phyloP scores from a whole-genome alignment of 2,329 filamentous ascomycete species.

The Cadophora sp. region DNA sequence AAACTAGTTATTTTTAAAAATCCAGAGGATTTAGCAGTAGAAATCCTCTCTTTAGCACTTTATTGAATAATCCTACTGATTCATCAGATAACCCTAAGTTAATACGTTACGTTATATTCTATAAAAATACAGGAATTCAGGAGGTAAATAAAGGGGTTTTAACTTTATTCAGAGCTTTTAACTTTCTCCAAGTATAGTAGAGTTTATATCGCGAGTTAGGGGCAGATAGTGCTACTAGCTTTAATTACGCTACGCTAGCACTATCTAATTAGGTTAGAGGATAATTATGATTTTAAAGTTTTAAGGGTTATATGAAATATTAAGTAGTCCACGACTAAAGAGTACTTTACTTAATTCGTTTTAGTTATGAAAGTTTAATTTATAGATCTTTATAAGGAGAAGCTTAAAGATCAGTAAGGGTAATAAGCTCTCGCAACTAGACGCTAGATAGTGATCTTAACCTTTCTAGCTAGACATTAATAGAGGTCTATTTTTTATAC shows the following conservation, averaged over 20 bases:
- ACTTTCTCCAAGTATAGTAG: background rate
- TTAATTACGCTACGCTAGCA: conserved; percentile 1
- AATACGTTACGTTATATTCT: background rate
- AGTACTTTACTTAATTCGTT: background rate
- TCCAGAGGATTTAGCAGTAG: background rate
- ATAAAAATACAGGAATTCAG: background rate
- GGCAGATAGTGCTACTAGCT: background rate
- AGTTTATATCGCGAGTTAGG: conserved; percentile 1
- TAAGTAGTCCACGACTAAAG: background rate
- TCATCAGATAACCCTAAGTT: background rate
- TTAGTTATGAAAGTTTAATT: background rate
- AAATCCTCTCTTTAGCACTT: background rate
- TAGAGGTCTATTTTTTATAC: background rate
- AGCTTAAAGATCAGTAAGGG: background rate
- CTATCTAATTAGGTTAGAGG: background rate
- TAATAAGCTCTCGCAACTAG: background rate
- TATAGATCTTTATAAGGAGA: background rate
- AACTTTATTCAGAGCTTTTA: conserved; percentile 2
- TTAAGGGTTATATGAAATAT: conserved; percentile 1
- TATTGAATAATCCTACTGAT: background rate
- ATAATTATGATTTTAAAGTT: background rate
- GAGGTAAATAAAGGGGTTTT: background rate
- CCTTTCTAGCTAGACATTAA: background rate
- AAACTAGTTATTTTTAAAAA: background rate
- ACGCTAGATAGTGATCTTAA: background rate